A percentile compares a stretch with the other conserved stretches of the same genome.
These are phyloP conservation scores for Sapria himalayana DNA, from an alignment of 345 rosid genomes.

Conservation along the genomic window DNA sequence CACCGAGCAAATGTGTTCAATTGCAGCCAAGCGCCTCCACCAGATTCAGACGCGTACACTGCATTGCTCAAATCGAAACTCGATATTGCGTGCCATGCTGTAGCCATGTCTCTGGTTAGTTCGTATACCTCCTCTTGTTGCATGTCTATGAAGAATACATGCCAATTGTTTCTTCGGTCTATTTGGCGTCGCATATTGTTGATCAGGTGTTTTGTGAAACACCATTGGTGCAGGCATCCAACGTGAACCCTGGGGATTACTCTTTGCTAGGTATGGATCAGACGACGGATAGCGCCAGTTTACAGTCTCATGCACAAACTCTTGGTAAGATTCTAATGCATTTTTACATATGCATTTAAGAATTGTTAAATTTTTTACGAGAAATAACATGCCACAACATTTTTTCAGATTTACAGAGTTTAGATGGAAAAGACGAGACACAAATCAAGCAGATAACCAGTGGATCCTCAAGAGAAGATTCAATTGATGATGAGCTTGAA, in stretches of 20 bases:
- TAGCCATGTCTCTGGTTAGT: constrained; percentile 40
- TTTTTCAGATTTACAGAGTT: constrained; percentile 17
- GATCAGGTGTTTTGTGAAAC: not conserved
- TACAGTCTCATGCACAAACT: constrained; percentile 18
- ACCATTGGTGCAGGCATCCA: constrained; percentile 25
- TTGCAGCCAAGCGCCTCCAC: constrained; percentile 13
- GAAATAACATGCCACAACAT: too few relatives aligned
- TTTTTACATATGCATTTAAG: too few relatives aligned
- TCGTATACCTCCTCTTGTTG: not conserved
- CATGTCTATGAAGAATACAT: not conserved
- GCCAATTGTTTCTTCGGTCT: not conserved
- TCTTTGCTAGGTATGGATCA: constrained; percentile 19
- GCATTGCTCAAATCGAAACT: constrained; percentile 46
- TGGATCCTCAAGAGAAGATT: constrained; percentile 85
- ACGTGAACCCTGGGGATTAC: constrained; percentile 37
- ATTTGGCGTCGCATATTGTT: not conserved
- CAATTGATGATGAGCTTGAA: constrained; percentile 81
- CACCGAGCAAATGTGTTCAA: constrained; percentile 12
- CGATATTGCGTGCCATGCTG: constrained; percentile 61
- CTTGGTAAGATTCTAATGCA: constrained; percentile 23
- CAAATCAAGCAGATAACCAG: constrained; percentile 55
- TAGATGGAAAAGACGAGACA: constrained; percentile 17
- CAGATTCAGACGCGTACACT: constrained; percentile 25
- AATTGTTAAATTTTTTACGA: too few relatives aligned
- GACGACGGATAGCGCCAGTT: constrained; percentile 8